phyloP scores from a whole-genome alignment of 139 green algal genomes.

The Coelastrella sp. region DNA sequence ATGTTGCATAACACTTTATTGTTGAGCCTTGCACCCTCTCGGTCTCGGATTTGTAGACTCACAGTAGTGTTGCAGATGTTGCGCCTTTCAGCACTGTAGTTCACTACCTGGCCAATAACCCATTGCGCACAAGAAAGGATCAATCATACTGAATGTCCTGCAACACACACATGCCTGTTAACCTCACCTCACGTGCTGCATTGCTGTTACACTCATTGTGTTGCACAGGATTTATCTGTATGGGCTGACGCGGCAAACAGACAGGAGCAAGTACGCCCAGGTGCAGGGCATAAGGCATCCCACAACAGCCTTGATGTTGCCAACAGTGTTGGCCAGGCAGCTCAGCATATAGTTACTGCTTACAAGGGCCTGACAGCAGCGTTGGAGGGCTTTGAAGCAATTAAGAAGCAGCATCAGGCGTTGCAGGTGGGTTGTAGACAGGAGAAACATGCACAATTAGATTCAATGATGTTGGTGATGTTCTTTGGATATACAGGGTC shows the following conservation, averaged over 20 bases:
- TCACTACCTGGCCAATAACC: too few relatives aligned
- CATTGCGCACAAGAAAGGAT: too few relatives aligned
- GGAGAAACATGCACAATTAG: too few relatives aligned
- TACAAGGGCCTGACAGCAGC: constrained; percentile 5
- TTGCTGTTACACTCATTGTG: not conserved
- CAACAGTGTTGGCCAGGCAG: not conserved
- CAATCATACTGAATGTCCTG: too few relatives aligned
- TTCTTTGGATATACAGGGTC: not conserved
- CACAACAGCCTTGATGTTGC: not conserved
- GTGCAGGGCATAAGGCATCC: not conserved
- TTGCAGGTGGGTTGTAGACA: constrained; percentile 24
- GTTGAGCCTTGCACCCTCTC: too few relatives aligned
- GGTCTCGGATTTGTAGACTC: too few relatives aligned
- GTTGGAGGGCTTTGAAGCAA: constrained; percentile 12
- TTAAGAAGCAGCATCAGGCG: constrained; percentile 27
- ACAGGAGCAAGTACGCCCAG: not conserved
- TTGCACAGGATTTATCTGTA: constrained; percentile 24
- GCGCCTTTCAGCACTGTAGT: too few relatives aligned
- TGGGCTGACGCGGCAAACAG: not conserved
- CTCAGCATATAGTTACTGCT: not conserved
- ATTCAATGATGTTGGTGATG: not conserved
- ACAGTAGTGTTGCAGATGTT: too few relatives aligned
- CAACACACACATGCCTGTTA: too few relatives aligned
- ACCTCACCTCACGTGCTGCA: not conserved
- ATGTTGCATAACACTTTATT: too few relatives aligned